Conservation (phyloP, 441 rosid genomes). For the Dalechampia spathulata region DNA sequence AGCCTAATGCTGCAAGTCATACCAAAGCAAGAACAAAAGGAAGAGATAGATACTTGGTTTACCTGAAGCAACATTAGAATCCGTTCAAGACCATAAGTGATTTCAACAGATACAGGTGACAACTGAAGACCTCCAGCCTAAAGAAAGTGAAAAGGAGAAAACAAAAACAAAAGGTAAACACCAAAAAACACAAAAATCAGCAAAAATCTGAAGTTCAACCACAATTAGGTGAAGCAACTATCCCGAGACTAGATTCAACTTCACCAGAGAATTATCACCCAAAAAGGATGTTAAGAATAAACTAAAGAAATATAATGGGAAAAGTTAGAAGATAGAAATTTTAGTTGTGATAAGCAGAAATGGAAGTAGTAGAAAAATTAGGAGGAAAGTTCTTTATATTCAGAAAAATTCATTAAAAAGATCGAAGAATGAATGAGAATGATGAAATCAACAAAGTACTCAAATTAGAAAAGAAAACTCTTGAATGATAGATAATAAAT, state of each 20-base stretch:
- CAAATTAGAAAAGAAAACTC: background rate
- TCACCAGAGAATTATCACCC: background rate
- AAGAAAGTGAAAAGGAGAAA: conserved; percentile 11
- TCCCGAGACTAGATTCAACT: background rate
- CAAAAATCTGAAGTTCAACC: conserved; percentile 1
- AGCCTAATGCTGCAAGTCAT: conserved; percentile 20
- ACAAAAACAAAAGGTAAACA: conserved; percentile 6
- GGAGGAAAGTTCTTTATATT: too few species aligned
- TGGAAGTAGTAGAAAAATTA: too few species aligned
- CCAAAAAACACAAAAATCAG: conserved; percentile 12
- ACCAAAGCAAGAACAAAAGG: conserved; percentile 12
- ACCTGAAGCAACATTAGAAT: conserved; percentile 98
- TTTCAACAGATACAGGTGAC: conserved; percentile 93
- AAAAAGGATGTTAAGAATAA: background rate
- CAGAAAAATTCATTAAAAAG: background rate
- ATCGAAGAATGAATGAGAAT: background rate
- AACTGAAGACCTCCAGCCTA: conserved; percentile 95
- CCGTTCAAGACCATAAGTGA: conserved; percentile 97
- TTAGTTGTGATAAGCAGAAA: background rate
- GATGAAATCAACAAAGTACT: background rate
- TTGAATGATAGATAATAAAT: background rate
- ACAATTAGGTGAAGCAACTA: conserved; percentile 8
- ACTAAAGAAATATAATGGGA: background rate
- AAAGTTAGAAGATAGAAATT: background rate
- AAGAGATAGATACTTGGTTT: conserved; percentile 8